Base-by-base conservation (phyloP, 768 basidiomycete species). In the Pisolithus marmoratus region DNA sequence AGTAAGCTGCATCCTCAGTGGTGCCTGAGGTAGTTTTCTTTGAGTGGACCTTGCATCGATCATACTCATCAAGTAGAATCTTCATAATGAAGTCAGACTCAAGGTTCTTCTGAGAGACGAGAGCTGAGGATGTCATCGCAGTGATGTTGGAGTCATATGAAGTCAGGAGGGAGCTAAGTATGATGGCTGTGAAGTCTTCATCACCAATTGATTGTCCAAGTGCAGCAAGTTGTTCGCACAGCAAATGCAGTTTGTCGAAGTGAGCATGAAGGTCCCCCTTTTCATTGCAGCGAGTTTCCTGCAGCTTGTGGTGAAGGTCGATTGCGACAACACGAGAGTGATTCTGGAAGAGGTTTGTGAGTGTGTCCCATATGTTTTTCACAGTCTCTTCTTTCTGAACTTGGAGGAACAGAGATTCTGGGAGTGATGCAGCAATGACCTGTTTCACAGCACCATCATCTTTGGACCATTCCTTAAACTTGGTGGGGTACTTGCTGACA, bases 121-220 rank as follows among this genome's bases (percentile, higher is more conserved):
- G 19, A 23, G 44, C 44, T 17, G 44, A 46, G 3, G 64, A 61
- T 20, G 55, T 63, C 37, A 74, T 48, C 15, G 65, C 51, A n/a
- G 68, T 62, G n/a, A n/a, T n/a, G n/a, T n/a, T n/a, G n/a, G n/a
- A n/a, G n/a, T n/a, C n/a, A n/a, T n/a, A n/a, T n/a, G 63, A 67
- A 4, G 48, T 22, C 8, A 70, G 71, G 22, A 74, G 62, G 4
- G 72, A 73, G 17, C 59, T 53, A 19, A 72, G 59, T 29, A 72
- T 61, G 41, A 72, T 70, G 20, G 26, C 26, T 26, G 26, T 26
- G 26, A 26, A 26, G 26, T 26, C 26, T 26, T 26, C 26, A 26
- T 46, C 44, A 27, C 6, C 4, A 15, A 46, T 31, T 68, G 42
- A 70, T 6, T 63, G 54, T 23, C 67, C 70, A 61, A 71, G 66